phyloP scores from a whole-genome alignment of 148 eudicot species.

The Fagopyrum tataricum region DNA sequence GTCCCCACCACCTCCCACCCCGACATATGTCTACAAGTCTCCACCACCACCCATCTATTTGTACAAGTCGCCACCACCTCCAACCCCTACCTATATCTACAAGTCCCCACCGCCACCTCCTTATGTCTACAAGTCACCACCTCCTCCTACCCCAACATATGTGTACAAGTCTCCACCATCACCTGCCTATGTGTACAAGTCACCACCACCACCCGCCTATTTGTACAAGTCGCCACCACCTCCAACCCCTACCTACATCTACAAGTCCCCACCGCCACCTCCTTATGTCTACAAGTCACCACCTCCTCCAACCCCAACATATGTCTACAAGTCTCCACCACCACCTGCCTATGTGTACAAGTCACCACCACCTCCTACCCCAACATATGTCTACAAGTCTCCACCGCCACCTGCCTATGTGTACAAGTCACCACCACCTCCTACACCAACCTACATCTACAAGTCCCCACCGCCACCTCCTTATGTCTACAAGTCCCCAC shows the following conservation, averaged over 20 bases:
- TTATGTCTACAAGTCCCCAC: conserved; percentile 5
- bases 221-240: conserved; percentile 28
- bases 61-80: conserved; percentile 25
- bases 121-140: conserved; percentile 22
- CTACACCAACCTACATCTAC: not conserved
- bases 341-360: conserved; percentile 21
- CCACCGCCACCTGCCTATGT: conserved; percentile 21
- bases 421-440: conserved; percentile 24
- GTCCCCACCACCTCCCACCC: conserved; percentile 17
- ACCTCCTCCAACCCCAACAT: conserved; percentile 19
- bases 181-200: conserved; percentile 28
- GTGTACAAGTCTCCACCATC: conserved; percentile 30
- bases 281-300: conserved; percentile 29
- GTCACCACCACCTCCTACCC: conserved; percentile 28
- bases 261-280: conserved; percentile 26
- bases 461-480: conserved; percentile 12
- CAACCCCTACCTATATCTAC: conserved; percentile 23
- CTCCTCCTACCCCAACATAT: conserved; percentile 34
- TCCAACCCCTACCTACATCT: conserved; percentile 15
- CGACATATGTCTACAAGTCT: conserved; percentile 14
- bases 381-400: conserved; percentile 18
- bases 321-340: conserved; percentile 23
- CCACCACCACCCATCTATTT: conserved; percentile 23
- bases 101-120: conserved; percentile 16
- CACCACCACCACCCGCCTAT: conserved; percentile 21